Conservation (phyloP, 2,329 filamentous ascomycete genomes). For the Fusarium napiforme region DNA sequence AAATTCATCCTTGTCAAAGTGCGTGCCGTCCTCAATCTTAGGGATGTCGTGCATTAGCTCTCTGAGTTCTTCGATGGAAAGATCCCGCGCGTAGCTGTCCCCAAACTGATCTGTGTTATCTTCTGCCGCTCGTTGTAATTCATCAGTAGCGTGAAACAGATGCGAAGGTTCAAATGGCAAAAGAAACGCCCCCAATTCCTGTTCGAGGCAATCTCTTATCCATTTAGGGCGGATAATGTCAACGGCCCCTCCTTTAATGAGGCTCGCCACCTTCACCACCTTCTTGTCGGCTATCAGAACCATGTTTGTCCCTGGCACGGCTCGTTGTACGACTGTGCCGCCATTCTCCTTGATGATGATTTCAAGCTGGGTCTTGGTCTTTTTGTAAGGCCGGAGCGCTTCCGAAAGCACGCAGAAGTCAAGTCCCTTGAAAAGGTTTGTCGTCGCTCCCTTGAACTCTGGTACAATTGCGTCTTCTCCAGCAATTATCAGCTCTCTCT, state of each 20-base stretch:
- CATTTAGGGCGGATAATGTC: slow-evolving; percentile 84
- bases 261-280: slow-evolving; percentile 82
- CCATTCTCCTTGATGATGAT: slow-evolving; percentile 84
- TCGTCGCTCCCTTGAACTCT: slow-evolving; percentile 65
- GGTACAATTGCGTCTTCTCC: slow-evolving; percentile 66
- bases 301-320: slow-evolving; percentile 69
- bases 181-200: slow-evolving; percentile 66
- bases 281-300: slow-evolving; percentile 84
- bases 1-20: slow-evolving; percentile 60
- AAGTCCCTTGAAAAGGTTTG: slow-evolving; percentile 77
- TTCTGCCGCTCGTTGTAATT: slow-evolving; percentile 63
- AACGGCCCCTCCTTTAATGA: slow-evolving; percentile 76
- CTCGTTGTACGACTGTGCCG: slow-evolving; percentile 80
- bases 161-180: slow-evolving; percentile 72
- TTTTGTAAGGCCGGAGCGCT: slow-evolving; percentile 74
- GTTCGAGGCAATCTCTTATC: slow-evolving; percentile 83
- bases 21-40: slow-evolving; percentile 54
- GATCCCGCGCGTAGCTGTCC: slow-evolving; percentile 84
- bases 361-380: slow-evolving; percentile 82
- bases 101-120: slow-evolving; percentile 79
- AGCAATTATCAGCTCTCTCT: slow-evolving; percentile 75
- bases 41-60: slow-evolving; percentile 62
- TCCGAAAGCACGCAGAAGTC: slow-evolving; percentile 89
- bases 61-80: slow-evolving; percentile 71
- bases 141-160: slow-evolving; percentile 75